Evolutionary conservation across 345 rosid species (phyloP), one percentile per base, ranked within the genome.

Genomic region (Moricandia arvensis): DNA sequence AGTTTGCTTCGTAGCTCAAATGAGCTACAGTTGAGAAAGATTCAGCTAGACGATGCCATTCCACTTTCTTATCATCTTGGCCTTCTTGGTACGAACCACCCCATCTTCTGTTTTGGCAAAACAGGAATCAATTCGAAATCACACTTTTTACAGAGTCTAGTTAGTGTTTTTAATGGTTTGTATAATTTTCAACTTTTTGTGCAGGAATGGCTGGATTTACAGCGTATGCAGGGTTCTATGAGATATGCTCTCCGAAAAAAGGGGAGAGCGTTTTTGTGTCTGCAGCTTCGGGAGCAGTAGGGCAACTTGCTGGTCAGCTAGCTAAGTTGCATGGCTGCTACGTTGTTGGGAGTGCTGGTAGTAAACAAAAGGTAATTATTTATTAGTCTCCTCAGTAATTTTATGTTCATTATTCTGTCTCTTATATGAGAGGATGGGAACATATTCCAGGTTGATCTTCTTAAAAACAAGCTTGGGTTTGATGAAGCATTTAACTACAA

Each of bases 401-500:
- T n/a, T n/a, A n/a, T 31, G 3, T 66, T n/a, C 17, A 38, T 38
- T 38, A 38, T 38, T 38, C 2, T 38, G 13, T 38, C 45, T 38
- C n/a, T n/a, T 45, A 45, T 2, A 6, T 45, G 7, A 45, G 17
- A 6, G 53, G 53, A n/a, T 45, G 53, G 8, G 63, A 58, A 58
- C 41, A 30, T 72, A 7, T 63, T 1, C 59, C 63, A 90, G 93
- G 96, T 90, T 66, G 86, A 87, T 72, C 80, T 90, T 21, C 70
- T 90, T 8, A 87, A 86, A 81, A 79, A 66, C 54, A 75, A 82
- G 81, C 81, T 88, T 60, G 91, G 96, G 5, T 88, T 85, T 75
- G 87, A 90, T 80, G 90, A 84, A 54, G 96, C 96, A 8, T 90
- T 90, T 81, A 90, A 90, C 80, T 90, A 90, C 78, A 88, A 87